Evolutionary conservation across 352 stramenopile species (phyloP), one percentile per base, ranked within the genome.

Genomic region (Pythium vanterpoolii): DNA sequence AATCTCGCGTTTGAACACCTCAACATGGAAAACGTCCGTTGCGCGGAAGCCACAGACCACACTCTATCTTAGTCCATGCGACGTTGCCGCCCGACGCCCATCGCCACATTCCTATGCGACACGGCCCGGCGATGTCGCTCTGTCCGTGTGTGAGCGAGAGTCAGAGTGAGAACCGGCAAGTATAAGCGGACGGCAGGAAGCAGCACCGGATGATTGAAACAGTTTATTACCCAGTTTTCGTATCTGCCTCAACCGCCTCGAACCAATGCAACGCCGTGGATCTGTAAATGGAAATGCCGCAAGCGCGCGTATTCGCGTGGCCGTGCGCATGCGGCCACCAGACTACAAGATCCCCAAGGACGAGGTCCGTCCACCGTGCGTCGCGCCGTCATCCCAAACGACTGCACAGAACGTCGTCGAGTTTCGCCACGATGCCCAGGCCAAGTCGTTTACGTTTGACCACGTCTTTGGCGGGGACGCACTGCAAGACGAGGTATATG

Each of bases 371-470:
- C 42, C 64, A 8, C 47, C 53, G 26, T 71, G 64, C 36, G 64
- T 67, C 19, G 42, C 33, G 14, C 26, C 54, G 39, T 58, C 47
- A 5, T 27, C 47, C 13, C 42, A 61, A 10, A 28, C 50, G 18
- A 27, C 46, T 43, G n/a, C 44, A 18, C 19, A 60, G 21, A 47
- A 70, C 51, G 46, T 24, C 27, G 46, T 89, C 16, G 55, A 77
- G 10, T 86, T 74, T 28, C 46, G 70, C 14, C 60, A 74, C 31
- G 73, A 86, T 0, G 64, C 55, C 31, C 68, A 72, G 27, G 24
- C 60, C 63, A 89, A 86, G 59, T 57, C 53, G 7, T 89, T 85
- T 59, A 74, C 62, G 30, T 89, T 87, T 53, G 83, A 93, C 52
- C 77, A 90, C 53, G 71, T 90, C 23, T 86, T 90, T 50, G 57